Evolutionary conservation across 1,284 basidiomycete genomes (phyloP).

Genomic region (Gomphus bonarii): DNA sequence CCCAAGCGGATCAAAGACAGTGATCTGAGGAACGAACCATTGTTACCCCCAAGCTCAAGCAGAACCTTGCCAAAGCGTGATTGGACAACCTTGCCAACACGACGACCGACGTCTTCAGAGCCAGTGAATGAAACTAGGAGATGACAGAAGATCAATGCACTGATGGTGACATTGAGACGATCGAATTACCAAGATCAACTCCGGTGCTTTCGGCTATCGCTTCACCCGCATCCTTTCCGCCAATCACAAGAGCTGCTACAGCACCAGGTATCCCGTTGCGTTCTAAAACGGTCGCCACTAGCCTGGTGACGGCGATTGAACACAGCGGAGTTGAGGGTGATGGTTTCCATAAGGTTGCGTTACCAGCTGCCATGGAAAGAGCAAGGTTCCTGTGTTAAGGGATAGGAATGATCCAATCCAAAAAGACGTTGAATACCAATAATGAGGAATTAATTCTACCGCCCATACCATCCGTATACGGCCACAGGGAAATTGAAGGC

Average conservation of each 20-base stretch:
- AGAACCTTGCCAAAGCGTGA: slow-evolving; percentile 77
- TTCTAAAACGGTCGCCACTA: slow-evolving; percentile 75
- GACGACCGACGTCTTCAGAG: slow-evolving; percentile 77
- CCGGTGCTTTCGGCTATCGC: slow-evolving; percentile 62
- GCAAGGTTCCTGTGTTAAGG: slow-evolving; percentile 68
- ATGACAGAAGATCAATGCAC: not conserved
- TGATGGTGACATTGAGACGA: not conserved
- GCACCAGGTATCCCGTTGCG: slow-evolving; percentile 76
- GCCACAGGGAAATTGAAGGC: slow-evolving; percentile 95
- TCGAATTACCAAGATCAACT: slow-evolving; percentile 59
- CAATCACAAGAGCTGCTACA: slow-evolving; percentile 73
- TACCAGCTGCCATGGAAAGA: slow-evolving; percentile 82
- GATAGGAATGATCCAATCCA: slow-evolving; percentile 12
- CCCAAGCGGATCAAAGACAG: not conserved
- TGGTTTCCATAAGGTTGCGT: slow-evolving; percentile 93
- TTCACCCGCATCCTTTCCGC: slow-evolving; percentile 74
- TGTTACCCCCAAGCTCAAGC: slow-evolving; percentile 93
- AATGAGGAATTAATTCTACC: slow-evolving; percentile 8
- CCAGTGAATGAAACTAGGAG: slow-evolving; percentile 83
- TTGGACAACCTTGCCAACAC: slow-evolving; percentile 75
- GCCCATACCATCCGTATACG: slow-evolving; percentile 71
- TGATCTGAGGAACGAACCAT: slow-evolving; percentile 39
- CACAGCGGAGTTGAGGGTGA: slow-evolving; percentile 83
- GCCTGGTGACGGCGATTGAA: slow-evolving; percentile 80
- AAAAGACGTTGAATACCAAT: slow-evolving; percentile 3